Base-by-base conservation (phyloP, 495 filamentous ascomycete species). In the Penicillium riverlandense region DNA sequence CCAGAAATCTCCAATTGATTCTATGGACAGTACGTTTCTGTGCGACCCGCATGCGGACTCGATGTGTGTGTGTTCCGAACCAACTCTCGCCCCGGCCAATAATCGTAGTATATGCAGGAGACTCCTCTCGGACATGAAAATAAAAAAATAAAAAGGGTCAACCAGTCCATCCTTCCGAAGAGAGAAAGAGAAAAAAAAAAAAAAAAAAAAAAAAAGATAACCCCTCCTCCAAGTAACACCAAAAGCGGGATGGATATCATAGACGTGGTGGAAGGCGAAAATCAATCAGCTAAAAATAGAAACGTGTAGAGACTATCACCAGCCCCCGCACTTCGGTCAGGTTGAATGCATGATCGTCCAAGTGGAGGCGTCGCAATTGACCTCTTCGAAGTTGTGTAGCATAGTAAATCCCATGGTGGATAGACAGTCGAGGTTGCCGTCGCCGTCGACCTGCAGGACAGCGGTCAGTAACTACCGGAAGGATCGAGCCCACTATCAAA, bases 321-420 rank as follows among this genome's bases (percentile, higher is more conserved):
- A 22, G 22, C 22, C 22, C 22, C 22, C 22, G 22, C 22, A 22
- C 22, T 22, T 22, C 22, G 41, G 16, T 43, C 32, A 47, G 15
- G 61, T 50, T 5, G 62, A 41, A 13, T 76, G 71, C 47, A 79
- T 66, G 71, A 78, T 76, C 7, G 72, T 76, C 77, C 79, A 83
- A 22, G 76, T 84, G 31, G 83, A 79, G 15, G 83, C 82, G 41
- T 85, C 79, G 63, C 85, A 90, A 37, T 78, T 83, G 38, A 89
- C 76, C 63, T 92, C 86, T 58, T 92, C 87, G 53, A 85, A 92
- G 38, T 66, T 82, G 62, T 90, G 80, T 46, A 89, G 64, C 39
- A 83, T 77, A 35, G 72, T 81, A 46, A 90, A 91, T 6, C 87
- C 86, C 78, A 92, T 85, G 1, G 78, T 80, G 14, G 77, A 71